phyloP scores from a whole-genome alignment of 805 yeast species.

The Yarrowia sp. region DNA sequence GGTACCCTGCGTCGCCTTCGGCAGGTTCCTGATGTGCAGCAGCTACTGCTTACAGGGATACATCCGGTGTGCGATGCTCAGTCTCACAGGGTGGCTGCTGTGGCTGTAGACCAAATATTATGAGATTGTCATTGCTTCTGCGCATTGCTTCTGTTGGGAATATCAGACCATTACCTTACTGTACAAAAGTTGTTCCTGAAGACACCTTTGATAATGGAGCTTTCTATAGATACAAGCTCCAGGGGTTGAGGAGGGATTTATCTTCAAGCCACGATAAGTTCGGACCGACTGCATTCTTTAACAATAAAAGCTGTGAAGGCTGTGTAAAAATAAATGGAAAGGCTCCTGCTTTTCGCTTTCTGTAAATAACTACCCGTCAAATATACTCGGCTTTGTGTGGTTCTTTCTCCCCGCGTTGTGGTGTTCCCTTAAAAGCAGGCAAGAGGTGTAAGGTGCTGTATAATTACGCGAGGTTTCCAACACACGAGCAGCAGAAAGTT shows the following conservation, averaged over 20 bases:
- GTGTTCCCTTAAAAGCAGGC: too few species aligned
- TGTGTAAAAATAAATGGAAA: background rate
- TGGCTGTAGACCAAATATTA: too few species aligned
- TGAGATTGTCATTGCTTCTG: background rate
- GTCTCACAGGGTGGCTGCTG: too few species aligned
- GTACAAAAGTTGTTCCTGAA: background rate
- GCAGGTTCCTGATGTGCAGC: too few species aligned
- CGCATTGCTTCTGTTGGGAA: background rate
- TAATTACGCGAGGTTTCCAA: too few species aligned
- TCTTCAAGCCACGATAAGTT: background rate
- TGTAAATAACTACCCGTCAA: background rate
- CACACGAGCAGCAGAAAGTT: too few species aligned
- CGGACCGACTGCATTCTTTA: background rate
- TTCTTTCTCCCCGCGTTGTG: background rate
- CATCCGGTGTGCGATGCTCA: too few species aligned
- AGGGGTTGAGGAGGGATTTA: background rate
- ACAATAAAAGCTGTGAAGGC: background rate
- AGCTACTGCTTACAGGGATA: too few species aligned
- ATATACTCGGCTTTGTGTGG: background rate
- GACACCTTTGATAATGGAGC: background rate
- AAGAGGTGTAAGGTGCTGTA: too few species aligned
- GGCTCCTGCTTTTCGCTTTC: too few species aligned
- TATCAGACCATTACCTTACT: background rate
- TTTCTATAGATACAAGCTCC: background rate
- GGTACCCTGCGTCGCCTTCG: too few species aligned